Percentiles rank a stretch among this genome's conserved stretches.
These are phyloP conservation scores for Bifiguratus adelaidae DNA, from an alignment of 192 early-diverging fungal species.

Conservation along the genomic window DNA sequence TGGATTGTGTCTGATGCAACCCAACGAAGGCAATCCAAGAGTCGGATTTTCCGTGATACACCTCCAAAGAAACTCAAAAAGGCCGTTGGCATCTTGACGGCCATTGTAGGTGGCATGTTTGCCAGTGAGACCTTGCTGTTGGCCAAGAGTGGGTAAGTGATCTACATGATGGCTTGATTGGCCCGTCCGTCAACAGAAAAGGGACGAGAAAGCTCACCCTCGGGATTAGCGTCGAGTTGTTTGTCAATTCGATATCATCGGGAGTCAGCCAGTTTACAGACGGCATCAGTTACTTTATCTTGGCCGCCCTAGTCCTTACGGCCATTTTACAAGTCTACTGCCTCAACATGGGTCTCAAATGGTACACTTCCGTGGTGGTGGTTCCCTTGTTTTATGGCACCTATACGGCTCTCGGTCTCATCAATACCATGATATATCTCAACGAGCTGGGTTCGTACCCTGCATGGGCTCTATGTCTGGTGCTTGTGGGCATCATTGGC, in stretches of 20 bases:
- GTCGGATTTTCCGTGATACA: conserved; percentile 11
- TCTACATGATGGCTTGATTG: not conserved
- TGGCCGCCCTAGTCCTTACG: conserved; percentile 32
- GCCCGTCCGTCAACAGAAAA: not conserved
- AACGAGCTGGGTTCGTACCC: conserved; percentile 36
- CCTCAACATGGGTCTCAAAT: conserved; percentile 40
- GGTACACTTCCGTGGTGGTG: conserved; percentile 45
- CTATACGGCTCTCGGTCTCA: conserved; percentile 40
- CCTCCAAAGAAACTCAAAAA: conserved; percentile 25
- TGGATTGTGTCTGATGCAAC: conserved; percentile 26
- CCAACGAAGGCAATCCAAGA: conserved; percentile 16
- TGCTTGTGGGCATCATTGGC: conserved; percentile 35
- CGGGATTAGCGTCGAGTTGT: conserved; percentile 23
- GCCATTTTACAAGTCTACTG: conserved; percentile 48
- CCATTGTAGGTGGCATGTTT: conserved; percentile 40
- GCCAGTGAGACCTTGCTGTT: conserved; percentile 44
- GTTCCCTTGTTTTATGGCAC: conserved; percentile 48
- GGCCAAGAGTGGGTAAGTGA: conserved; percentile 42
- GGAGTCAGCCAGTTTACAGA: conserved; percentile 42
- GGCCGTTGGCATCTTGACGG: conserved; percentile 41
- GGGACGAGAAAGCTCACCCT: not conserved
- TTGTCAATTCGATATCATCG: conserved; percentile 19
- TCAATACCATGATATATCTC: conserved; percentile 48
- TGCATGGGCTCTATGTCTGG: conserved; percentile 31
- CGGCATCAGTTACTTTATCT: conserved; percentile 36